Evolutionary conservation across 768 basidiomycete species (phyloP).

Genomic region (Auriscalpium orientale): DNA sequence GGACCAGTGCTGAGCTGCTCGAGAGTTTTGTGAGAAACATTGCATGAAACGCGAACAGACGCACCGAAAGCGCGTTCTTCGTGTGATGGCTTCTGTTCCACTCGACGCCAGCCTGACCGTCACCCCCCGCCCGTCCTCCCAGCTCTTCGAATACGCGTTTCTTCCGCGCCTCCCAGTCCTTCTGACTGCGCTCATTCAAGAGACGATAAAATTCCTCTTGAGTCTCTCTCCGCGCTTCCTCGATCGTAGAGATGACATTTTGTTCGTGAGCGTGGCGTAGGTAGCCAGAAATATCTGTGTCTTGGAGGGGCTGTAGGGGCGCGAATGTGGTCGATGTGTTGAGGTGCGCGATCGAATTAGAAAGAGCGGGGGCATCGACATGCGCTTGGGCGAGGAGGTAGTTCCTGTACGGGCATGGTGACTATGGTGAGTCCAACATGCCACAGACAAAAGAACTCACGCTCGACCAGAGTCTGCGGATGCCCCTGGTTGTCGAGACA

Average conservation of each 20-base stretch:
- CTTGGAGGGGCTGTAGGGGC: slow-evolving; percentile 86
- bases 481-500: slow-evolving; percentile 58
- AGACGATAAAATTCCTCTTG: slow-evolving; percentile 80
- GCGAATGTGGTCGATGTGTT: slow-evolving; percentile 80
- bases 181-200: slow-evolving; percentile 63
- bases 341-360: slow-evolving; percentile 74
- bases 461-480: slow-evolving; percentile 66
- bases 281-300: slow-evolving; percentile 91
- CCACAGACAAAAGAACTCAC: slow-evolving; percentile 33
- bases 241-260: slow-evolving; percentile 88
- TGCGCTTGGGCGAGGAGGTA: slow-evolving; percentile 92
- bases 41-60: slow-evolving; percentile 17
- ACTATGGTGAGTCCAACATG: no score
- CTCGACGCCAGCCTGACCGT: slow-evolving; percentile 47
- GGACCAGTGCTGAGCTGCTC: slow-evolving; percentile 39
- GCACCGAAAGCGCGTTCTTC: slow-evolving; percentile 46
- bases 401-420: slow-evolving; percentile 41
- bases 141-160: slow-evolving; percentile 85
- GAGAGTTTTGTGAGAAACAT: slow-evolving; percentile 1
- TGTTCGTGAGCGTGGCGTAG: slow-evolving; percentile 94
- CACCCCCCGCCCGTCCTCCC: slow-evolving; percentile 55
- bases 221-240: slow-evolving; percentile 79
- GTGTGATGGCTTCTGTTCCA: slow-evolving; percentile 56
- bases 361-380: slow-evolving; percentile 86
- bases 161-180: slow-evolving; percentile 89